A percentile compares a stretch with the other conserved stretches of the same genome.
Evolutionary conservation across 179 eudicot species (phyloP).

Genomic region (Camellia oleifera): DNA sequence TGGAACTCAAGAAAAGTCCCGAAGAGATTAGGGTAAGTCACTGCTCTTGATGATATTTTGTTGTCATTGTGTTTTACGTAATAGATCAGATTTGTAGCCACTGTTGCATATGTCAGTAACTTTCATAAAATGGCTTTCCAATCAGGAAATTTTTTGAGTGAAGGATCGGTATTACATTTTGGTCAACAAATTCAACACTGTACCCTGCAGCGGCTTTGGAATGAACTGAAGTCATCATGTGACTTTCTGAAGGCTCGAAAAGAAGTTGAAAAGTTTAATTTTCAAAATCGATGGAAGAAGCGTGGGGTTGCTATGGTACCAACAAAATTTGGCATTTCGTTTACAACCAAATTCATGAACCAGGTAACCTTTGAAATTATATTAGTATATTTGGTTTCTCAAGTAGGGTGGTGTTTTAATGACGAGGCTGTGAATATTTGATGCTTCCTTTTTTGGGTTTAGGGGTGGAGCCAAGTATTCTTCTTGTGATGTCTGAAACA

Average conservation of each 20-base stretch:
- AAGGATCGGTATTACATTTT: slow-evolving; percentile 77
- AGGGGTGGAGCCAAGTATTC: too few relatives aligned
- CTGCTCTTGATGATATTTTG: not conserved
- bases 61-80: not conserved
- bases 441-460: too few relatives aligned
- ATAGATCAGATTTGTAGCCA: not conserved
- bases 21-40: slow-evolving; percentile 83
- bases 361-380: slow-evolving; percentile 53
- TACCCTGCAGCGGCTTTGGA: slow-evolving; percentile 76
- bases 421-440: not conserved
- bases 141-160: slow-evolving; percentile 39
- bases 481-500: too few relatives aligned
- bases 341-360: slow-evolving; percentile 92
- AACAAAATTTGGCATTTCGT: slow-evolving; percentile 92
- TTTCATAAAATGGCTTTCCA: too few relatives aligned
- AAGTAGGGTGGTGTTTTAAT: not conserved
- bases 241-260: slow-evolving; percentile 43
- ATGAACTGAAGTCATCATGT: slow-evolving; percentile 70
- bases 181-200: slow-evolving; percentile 78
- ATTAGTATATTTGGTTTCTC: not conserved
- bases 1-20: slow-evolving; percentile 80
- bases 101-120: not conserved
- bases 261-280: slow-evolving; percentile 71
- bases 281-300: slow-evolving; percentile 82
- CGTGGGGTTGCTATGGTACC: slow-evolving; percentile 93